Conservation (phyloP, 768 basidiomycete species). For the Erythrobasidium yunnanense region DNA sequence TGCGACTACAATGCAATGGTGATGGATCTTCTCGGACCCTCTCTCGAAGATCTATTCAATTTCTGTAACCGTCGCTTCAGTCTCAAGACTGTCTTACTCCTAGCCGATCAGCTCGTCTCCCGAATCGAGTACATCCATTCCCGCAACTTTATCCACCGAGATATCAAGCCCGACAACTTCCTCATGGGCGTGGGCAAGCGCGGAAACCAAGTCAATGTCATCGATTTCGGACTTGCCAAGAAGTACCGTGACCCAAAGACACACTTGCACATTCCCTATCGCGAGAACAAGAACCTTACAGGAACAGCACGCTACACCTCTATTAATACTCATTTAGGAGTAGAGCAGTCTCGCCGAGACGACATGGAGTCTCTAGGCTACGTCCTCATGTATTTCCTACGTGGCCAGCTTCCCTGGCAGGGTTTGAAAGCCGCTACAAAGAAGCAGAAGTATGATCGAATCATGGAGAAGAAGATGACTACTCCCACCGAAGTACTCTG, state of each 20-base stretch:
- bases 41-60: constrained; percentile 47
- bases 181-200: constrained; percentile 98
- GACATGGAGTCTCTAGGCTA: constrained; percentile 97
- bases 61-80: constrained; percentile 72
- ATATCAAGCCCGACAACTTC: constrained; percentile 98
- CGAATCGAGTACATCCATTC: constrained; percentile 95
- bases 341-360: constrained; percentile 94
- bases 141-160: constrained; percentile 85
- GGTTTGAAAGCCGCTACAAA: constrained; percentile 99
- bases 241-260: constrained; percentile 99
- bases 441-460: constrained; percentile 99
- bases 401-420: constrained; percentile 96
- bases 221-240: constrained; percentile 96
- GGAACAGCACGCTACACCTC: constrained; percentile 98
- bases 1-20: constrained; percentile 99
- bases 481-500: constrained; percentile 88
- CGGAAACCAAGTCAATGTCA: constrained; percentile 94
- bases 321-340: constrained; percentile 97
- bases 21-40: constrained; percentile 81
- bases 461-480: constrained; percentile 99
- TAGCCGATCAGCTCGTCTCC: constrained; percentile 89
- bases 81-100: constrained; percentile 82
- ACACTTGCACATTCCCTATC: constrained; percentile 96
- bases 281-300: constrained; percentile 99
- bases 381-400: constrained; percentile 99